Base-by-base conservation (phyloP, 2,329 filamentous ascomycete genomes). In the Eutypa lata region DNA sequence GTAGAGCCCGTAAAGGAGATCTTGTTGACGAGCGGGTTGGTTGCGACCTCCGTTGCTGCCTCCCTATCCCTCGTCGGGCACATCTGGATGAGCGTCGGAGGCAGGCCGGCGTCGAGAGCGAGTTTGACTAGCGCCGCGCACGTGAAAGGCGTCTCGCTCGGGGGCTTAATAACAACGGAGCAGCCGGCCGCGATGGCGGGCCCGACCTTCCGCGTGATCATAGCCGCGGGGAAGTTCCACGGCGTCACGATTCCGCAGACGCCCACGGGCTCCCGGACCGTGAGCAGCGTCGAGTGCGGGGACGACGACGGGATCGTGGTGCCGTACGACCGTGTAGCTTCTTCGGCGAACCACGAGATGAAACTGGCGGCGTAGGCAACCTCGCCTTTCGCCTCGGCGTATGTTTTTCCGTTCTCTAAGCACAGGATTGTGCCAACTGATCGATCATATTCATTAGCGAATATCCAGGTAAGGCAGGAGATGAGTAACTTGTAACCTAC, bases 91-190 rank as follows among this genome's bases (percentile, higher is more conserved):
- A 87, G 83, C 26, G 84, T 85, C 53, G 81, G 79, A 10, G 87
- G 87, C 33, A 89, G 81, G 4, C 87, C 87, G 1, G 87, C 87
- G 18, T 83, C 76, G 52, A 81, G 73, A 1, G 82, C 83, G 31
- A 89, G 76, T 64, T 87, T 82, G 1, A 82, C 82, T 13, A 90
- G 70, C 1, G 86, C 86, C 42, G 86, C 82, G 3, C 82, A 80
- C 37, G 84, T 87, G 64, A 87, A 84, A 0, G 87, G 87, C 0
- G 87, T 89, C 70, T 89, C 86, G 18, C 80, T 78, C 0, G 87
- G 84, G n/a, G 85, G 83, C 70, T 90, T 90, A 49, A 81, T 80
- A 3, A 90, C 85, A 11, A 89, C 81, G 2, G 86, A 87, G 68
- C 86, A 89, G 45, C 87, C 87, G 19, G 86, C 86, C 13, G 87